Evolutionary conservation across 164 flowering plant species (phyloP).

Genomic region (Liquidambar formosana): DNA sequence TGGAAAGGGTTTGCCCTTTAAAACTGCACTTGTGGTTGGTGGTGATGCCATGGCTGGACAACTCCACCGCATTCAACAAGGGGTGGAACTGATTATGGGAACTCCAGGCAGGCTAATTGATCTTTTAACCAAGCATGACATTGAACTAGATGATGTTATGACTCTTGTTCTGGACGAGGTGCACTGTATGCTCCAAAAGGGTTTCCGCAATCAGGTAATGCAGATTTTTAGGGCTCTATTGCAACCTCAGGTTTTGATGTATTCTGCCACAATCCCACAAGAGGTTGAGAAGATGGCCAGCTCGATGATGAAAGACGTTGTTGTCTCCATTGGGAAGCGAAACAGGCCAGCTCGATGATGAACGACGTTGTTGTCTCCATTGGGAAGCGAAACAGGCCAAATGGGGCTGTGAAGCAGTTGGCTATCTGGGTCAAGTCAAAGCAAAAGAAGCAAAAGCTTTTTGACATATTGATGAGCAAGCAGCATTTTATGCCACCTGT

Average conservation of each 20-base stretch:
- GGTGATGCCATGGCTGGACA: constrained; percentile 92
- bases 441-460: constrained; percentile 85
- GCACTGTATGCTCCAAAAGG: constrained; percentile 88
- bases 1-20: constrained; percentile 82
- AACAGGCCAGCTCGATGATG: too few relatives aligned
- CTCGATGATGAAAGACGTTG: too few relatives aligned
- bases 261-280: constrained; percentile 82
- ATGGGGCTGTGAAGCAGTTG: constrained; percentile 70
- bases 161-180: constrained; percentile 85
- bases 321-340: too few relatives aligned
- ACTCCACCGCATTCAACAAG: constrained; percentile 69
- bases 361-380: too few relatives aligned
- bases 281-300: too few relatives aligned
- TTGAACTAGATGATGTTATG: constrained; percentile 61
- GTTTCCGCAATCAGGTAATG: constrained; percentile 87
- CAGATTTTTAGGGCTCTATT: constrained; percentile 74
- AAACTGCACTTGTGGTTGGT: constrained; percentile 92
- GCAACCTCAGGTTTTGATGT: constrained; percentile 81
- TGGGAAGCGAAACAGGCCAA: constrained; percentile 57
- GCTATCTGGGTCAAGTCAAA: constrained; percentile 89
- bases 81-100: constrained; percentile 76
- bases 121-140: constrained; percentile 73
- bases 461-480: constrained; percentile 75
- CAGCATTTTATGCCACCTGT: too few relatives aligned
- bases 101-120: constrained; percentile 97